Evolutionary conservation across 805 yeast genomes (phyloP).

Genomic region (Metschnikowia cubensis): DNA sequence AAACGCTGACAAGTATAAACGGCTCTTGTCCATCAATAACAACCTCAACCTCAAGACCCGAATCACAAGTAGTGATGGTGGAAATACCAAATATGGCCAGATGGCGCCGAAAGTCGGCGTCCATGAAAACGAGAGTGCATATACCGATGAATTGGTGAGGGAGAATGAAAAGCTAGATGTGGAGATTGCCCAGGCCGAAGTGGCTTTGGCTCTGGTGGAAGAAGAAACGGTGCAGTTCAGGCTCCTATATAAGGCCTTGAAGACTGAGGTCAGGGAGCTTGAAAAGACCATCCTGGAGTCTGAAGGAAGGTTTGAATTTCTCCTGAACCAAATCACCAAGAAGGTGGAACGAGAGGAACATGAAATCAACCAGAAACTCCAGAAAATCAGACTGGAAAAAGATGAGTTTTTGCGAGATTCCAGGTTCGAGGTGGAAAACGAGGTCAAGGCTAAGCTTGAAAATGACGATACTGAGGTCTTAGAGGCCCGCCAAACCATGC

Average conservation of each 20-base stretch:
- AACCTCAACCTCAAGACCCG: slow-evolving; percentile 12
- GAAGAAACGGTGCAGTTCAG: slow-evolving; percentile 10
- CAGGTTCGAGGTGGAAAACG: slow-evolving; percentile 25
- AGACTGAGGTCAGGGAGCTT: slow-evolving; percentile 7
- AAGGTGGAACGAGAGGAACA: slow-evolving; percentile 29
- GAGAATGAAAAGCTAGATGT: slow-evolving; percentile 18
- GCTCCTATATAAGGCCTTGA: slow-evolving; percentile 10
- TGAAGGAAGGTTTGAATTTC: slow-evolving; percentile 19
- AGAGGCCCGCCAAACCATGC: background rate
- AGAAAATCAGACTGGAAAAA: background rate
- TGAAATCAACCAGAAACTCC: slow-evolving; percentile 23
- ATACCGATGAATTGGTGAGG: background rate
- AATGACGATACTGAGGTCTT: slow-evolving; percentile 6
- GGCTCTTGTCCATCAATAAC: slow-evolving; percentile 14
- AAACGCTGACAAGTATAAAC: slow-evolving; percentile 9
- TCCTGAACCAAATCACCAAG: slow-evolving; percentile 26
- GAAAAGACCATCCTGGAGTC: slow-evolving; percentile 8
- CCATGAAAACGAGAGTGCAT: background rate
- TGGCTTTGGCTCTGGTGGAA: slow-evolving; percentile 3
- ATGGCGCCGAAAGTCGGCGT: background rate
- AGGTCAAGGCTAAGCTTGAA: slow-evolving; percentile 31
- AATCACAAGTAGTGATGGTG: background rate
- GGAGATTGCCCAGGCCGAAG: slow-evolving; percentile 16
- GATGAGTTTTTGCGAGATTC: slow-evolving; percentile 3
- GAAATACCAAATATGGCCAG: background rate